Evolutionary conservation across 2,329 filamentous ascomycete species (phyloP).

Genomic region (Colletotrichum sojae): DNA sequence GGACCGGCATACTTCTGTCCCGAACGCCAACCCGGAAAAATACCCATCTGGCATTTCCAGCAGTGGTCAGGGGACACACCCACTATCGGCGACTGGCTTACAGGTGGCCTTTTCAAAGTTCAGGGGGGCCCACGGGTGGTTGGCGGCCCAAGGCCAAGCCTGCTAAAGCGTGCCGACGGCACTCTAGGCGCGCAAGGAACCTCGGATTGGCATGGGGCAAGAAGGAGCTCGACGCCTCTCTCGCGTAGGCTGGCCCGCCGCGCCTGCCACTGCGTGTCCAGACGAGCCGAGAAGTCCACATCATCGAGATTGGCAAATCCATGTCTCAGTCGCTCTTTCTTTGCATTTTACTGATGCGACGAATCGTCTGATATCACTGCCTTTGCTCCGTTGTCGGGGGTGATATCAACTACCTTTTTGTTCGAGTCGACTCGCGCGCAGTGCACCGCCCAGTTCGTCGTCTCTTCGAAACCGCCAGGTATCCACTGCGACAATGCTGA

Average conservation of each 20-base stretch:
- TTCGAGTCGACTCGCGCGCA: constrained; percentile 15
- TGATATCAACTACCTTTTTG: constrained; percentile 5
- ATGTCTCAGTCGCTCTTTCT: constrained; percentile 35
- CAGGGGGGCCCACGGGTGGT: constrained; percentile 16
- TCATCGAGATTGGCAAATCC: constrained; percentile 34
- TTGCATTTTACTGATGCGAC: constrained; percentile 38
- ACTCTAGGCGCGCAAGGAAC: constrained; percentile 21
- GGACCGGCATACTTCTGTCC: constrained; percentile 15
- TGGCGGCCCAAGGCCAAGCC: constrained; percentile 24
- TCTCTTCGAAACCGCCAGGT: constrained; percentile 37
- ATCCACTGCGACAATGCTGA: constrained; percentile 40
- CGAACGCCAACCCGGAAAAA: not conserved
- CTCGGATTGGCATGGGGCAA: not conserved
- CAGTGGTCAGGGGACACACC: constrained; percentile 2
- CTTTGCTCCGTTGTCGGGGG: constrained; percentile 16
- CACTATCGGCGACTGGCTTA: constrained; percentile 8
- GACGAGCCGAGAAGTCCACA: constrained; percentile 32
- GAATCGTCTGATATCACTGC: not conserved
- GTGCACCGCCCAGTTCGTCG: constrained; percentile 24
- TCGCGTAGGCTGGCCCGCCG: not conserved
- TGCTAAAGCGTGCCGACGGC: constrained; percentile 22
- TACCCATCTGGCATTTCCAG: not conserved
- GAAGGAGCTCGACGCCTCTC: not conserved
- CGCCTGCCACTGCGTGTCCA: constrained; percentile 14
- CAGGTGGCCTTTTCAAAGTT: constrained; percentile 37